Base-by-base conservation (phyloP, 495 filamentous ascomycete genomes). In the Alectoria sarmentosa region DNA sequence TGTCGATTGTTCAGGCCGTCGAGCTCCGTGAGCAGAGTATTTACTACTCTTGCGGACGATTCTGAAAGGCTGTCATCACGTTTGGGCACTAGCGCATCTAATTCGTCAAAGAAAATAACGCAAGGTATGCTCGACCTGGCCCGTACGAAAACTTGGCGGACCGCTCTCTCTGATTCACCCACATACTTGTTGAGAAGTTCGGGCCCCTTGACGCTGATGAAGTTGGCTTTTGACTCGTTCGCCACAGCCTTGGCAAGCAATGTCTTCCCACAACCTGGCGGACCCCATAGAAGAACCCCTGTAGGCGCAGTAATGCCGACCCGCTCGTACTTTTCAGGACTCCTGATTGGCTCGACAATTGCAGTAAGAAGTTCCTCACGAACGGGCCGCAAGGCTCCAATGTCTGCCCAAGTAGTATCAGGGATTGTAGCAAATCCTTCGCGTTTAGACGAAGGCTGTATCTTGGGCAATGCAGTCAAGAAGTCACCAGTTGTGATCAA, bases 351-450 rank as follows among this genome's bases (percentile, higher is more conserved):
- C 57, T 95, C 89, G 34, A 98, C 91, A 69, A 98, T 95, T 34
- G 91, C 90, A 65, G 88, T 89, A 60, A 88, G 81, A 10, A 98
- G 85, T 69, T 95, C 86, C 62, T 92, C 84, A 46, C 95, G 87
- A 11, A 96, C 85, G 26, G 82, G 80, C 38, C 85, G 76, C 21
- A 98, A 81, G 7, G 94, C 94, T 58, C 94, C 94, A 62, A 98
- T 92, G 71, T 97, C 87, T 41, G 84, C 79, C 94, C 93, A 98
- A 1, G 91, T 96, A 10, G 92, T 96, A 73, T 96, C 90, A n/a
- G 94, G 94, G 54, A 98, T 91, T 1, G 92, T 96, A 36, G 92
- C 91, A 75, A 98, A 98, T 65, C 94, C 94, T 78, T 98, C 95
- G 23, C 94, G 87, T 72, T 96, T 95, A 26, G 91, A 89, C 1